Percentiles rank a stretch among this genome's conserved stretches.
Evolutionary conservation across 106 monocot species (phyloP).

Genomic region (Triglochin maritima): DNA sequence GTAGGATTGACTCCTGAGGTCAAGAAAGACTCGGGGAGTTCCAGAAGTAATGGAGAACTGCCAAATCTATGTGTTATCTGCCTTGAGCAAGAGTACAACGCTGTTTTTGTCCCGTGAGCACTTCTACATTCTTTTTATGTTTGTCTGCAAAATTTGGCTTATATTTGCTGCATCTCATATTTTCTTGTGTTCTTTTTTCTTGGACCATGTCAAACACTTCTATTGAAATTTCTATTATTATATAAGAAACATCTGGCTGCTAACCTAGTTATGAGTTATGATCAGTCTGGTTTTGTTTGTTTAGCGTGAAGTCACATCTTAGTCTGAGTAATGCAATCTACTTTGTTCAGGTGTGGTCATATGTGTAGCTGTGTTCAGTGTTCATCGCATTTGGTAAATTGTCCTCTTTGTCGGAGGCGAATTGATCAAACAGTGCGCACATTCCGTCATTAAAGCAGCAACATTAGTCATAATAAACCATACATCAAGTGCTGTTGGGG

Average conservation of each 20-base stretch:
- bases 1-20: conserved; percentile 28
- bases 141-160: background rate
- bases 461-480: too few species aligned
- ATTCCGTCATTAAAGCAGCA: conserved; percentile 51
- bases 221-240: too few species aligned
- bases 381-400: conserved; percentile 60
- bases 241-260: too few species aligned
- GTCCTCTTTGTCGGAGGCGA: conserved; percentile 84
- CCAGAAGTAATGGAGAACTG: conserved; percentile 39
- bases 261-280: too few species aligned
- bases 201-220: too few species aligned
- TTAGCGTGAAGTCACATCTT: too few species aligned
- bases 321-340: background rate
- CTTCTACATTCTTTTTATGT: conserved; percentile 2
- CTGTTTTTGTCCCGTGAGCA: conserved; percentile 98
- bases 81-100: conserved; percentile 87
- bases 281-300: too few species aligned
- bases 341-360: conserved; percentile 71
- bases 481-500: too few species aligned
- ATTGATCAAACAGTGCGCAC: conserved; percentile 79
- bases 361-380: conserved; percentile 91
- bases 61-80: conserved; percentile 96
- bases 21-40: conserved; percentile 34
- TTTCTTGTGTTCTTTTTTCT: too few species aligned
- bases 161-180: background rate